Evolutionary conservation across 2,329 filamentous ascomycete genomes (phyloP).

Genomic region (Lojkania enalia): DNA sequence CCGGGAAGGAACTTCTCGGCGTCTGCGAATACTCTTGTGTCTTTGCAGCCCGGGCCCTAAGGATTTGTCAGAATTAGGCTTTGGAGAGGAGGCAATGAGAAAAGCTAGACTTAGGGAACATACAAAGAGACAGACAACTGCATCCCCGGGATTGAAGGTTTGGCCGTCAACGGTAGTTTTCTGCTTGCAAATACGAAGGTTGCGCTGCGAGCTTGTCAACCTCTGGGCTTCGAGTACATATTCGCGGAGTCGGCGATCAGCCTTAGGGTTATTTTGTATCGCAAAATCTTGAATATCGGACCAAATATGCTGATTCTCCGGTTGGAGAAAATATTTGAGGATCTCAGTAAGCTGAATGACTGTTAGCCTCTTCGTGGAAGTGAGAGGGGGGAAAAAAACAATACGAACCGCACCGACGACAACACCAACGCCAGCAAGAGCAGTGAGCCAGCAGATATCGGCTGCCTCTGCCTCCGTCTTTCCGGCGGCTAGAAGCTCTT

Average conservation of each 20-base stretch:
- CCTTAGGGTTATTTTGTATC: background rate
- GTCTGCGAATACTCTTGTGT: background rate
- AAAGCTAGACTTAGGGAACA: too few species aligned
- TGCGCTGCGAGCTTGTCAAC: constrained; percentile 8
- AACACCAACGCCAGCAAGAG: constrained; percentile 7
- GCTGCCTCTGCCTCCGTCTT: constrained; percentile 7
- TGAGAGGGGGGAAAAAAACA: background rate
- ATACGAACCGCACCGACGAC: constrained; percentile 7
- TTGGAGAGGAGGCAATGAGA: too few species aligned
- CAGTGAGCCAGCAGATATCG: constrained; percentile 10
- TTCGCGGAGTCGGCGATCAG: constrained; percentile 8
- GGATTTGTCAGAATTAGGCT: too few species aligned
- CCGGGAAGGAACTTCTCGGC: constrained; percentile 48
- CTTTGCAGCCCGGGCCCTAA: background rate
- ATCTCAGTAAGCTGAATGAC: background rate
- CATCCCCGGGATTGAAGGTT: constrained; percentile 46
- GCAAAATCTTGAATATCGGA: background rate
- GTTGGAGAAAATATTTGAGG: background rate
- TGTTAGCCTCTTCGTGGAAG: background rate
- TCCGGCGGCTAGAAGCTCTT: constrained; percentile 4
- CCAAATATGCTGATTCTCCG: background rate
- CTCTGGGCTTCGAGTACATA: constrained; percentile 16
- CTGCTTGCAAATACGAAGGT: constrained; percentile 10
- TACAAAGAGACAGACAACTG: constrained; percentile 42
- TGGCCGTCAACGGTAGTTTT: constrained; percentile 41